Conservation (phyloP, 768 basidiomycete genomes). For the Suillus spraguei region DNA sequence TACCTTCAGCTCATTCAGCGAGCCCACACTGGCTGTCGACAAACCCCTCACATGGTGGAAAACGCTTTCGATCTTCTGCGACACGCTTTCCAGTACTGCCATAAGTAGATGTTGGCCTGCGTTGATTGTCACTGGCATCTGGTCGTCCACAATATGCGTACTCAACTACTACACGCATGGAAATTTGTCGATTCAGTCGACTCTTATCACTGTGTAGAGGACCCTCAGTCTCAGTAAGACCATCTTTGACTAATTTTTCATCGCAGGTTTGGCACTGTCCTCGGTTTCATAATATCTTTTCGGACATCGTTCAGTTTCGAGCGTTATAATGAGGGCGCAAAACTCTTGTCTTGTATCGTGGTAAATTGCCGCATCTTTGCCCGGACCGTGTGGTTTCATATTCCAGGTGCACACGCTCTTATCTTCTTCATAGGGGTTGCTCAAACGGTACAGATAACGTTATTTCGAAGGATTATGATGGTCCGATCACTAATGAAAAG, state of each 20-base stretch:
- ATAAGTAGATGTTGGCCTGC: conserved; percentile 45
- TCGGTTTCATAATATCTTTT: conserved; percentile 76
- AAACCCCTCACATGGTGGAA: not conserved
- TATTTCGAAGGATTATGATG: conserved; percentile 17
- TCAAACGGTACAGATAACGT: conserved; percentile 20
- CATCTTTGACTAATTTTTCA: conserved; percentile 32
- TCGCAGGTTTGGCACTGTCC: conserved; percentile 56
- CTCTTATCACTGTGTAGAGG: conserved; percentile 67
- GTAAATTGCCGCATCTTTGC: conserved; percentile 55
- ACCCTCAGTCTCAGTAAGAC: not conserved
- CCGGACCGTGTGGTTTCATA: conserved; percentile 69
- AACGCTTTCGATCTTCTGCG: not conserved
- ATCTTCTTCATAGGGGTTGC: not conserved
- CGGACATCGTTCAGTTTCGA: conserved; percentile 73
- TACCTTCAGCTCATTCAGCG: not conserved
- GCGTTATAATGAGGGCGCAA: conserved; percentile 71
- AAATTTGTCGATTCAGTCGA: conserved; percentile 45
- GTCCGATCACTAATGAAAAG: conserved; percentile 8
- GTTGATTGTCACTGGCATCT: conserved; percentile 60
- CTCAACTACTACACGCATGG: conserved; percentile 48
- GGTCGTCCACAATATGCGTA: conserved; percentile 57
- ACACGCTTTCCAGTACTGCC: conserved; percentile 23
- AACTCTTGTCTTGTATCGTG: conserved; percentile 67
- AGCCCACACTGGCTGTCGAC: not conserved
- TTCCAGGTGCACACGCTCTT: conserved; percentile 46